Evolutionary conservation across 805 yeast species (phyloP).

Genomic region (Pichia paraexigua): DNA sequence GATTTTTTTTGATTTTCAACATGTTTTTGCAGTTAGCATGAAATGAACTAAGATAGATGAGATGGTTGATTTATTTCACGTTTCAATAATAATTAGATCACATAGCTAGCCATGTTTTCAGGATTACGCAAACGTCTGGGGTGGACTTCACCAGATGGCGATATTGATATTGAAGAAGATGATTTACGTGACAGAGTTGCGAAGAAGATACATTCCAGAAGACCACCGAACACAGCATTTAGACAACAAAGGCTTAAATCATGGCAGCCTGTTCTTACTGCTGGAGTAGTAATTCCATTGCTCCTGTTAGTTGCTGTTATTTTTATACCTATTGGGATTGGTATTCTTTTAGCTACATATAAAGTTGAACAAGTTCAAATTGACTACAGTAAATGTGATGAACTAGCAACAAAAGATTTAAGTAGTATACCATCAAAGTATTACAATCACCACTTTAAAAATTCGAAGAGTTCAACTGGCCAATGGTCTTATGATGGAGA

Average conservation of each 20-base stretch:
- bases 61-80: too few relatives aligned
- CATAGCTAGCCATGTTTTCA: slow-evolving; percentile 19
- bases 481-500: slow-evolving; percentile 53
- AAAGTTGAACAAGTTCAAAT: slow-evolving; percentile 68
- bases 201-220: slow-evolving; percentile 35
- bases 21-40: not conserved
- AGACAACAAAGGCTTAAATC: slow-evolving; percentile 61
- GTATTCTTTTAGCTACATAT: slow-evolving; percentile 68
- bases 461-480: slow-evolving; percentile 26
- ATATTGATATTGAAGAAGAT: slow-evolving; percentile 18
- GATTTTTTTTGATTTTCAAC: not conserved
- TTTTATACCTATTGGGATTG: slow-evolving; percentile 89
- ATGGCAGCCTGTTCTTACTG: slow-evolving; percentile 84
- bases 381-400: slow-evolving; percentile 66
- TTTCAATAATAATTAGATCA: too few relatives aligned
- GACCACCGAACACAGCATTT: slow-evolving; percentile 69
- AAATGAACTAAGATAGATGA: too few relatives aligned
- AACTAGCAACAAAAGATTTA: slow-evolving; percentile 31
- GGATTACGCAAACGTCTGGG: slow-evolving; percentile 22
- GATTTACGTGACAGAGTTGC: slow-evolving; percentile 21
- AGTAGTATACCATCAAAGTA: slow-evolving; percentile 51
- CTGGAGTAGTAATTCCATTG: slow-evolving; percentile 82
- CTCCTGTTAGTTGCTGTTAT: slow-evolving; percentile 65
- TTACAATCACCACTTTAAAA: slow-evolving; percentile 53
- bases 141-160: slow-evolving; percentile 8